Percentiles rank a stretch among this genome's conserved stretches.
Conservation (phyloP, 768 basidiomycete species). For the Tricholoma furcatifolium region DNA sequence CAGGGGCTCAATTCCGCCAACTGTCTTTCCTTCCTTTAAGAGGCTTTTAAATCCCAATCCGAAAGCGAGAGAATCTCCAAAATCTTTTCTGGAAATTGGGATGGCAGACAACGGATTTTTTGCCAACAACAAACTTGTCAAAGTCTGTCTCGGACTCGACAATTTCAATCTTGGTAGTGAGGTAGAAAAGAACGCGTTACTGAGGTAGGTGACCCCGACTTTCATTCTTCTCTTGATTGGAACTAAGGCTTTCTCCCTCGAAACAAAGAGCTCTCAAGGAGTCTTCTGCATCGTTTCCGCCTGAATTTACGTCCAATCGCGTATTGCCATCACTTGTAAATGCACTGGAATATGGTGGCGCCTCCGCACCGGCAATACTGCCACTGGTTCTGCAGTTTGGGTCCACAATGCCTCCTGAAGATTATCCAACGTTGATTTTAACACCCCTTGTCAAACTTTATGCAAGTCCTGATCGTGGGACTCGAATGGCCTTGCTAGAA, state of each 20-base stretch:
- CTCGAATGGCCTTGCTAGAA: conserved; percentile 91
- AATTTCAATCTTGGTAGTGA: conserved; percentile 82
- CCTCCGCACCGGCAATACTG: conserved; percentile 73
- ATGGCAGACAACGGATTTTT: conserved; percentile 86
- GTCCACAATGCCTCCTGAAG: conserved; percentile 61
- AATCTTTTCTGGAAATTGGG: conserved; percentile 78
- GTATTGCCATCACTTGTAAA: conserved; percentile 86
- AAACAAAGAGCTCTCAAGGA: conserved; percentile 69
- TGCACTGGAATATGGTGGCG: conserved; percentile 76
- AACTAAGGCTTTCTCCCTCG: conserved; percentile 9
- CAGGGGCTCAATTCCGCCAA: conserved; percentile 71
- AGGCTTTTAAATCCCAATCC: conserved; percentile 88
- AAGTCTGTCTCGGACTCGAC: conserved; percentile 82
- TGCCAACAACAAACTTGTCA: conserved; percentile 74
- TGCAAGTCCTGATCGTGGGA: conserved; percentile 88
- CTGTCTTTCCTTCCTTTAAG: conserved; percentile 81
- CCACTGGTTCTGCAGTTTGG: conserved; percentile 85
- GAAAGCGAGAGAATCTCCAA: conserved; percentile 72
- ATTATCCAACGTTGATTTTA: conserved; percentile 69
- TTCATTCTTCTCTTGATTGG: conserved; percentile 1
- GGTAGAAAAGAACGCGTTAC: conserved; percentile 68
- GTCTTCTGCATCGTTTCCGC: conserved; percentile 75
- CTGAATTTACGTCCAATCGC: conserved; percentile 79
- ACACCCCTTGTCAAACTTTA: conserved; percentile 82
- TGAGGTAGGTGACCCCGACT: conserved; percentile 49